Conservation (phyloP, 1,284 basidiomycete species). For the Marasmius tenuissimus region DNA sequence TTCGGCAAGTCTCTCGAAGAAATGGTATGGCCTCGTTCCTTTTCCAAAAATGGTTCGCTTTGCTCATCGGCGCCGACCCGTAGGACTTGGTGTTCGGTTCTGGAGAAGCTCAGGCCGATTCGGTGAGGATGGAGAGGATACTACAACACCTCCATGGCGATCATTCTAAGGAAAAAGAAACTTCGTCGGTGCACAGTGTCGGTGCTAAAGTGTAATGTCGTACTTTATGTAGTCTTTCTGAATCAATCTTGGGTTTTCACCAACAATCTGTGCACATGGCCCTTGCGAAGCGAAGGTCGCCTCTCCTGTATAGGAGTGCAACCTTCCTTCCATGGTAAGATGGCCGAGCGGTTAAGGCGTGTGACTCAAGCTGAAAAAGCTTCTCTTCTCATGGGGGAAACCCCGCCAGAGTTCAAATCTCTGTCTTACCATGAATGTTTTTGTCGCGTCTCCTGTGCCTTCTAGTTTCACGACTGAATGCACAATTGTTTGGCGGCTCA, state of each 20-base stretch:
- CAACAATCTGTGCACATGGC: background rate
- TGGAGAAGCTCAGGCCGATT: conserved; percentile 20
- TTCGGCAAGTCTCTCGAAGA: conserved; percentile 23
- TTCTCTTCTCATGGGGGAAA: background rate
- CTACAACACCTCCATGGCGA: conserved; percentile 8
- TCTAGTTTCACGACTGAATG: too few relatives aligned
- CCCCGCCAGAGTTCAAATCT: background rate
- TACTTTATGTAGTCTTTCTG: background rate
- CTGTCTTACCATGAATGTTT: background rate
- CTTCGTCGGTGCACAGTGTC: background rate
- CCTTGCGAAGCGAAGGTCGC: background rate
- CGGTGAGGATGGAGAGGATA: conserved; percentile 21
- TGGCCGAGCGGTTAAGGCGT: background rate
- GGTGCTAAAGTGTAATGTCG: background rate
- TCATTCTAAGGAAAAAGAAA: background rate
- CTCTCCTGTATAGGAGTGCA: background rate
- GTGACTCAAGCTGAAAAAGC: background rate
- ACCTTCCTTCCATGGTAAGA: background rate
- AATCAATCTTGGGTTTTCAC: background rate
- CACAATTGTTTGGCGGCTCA: too few relatives aligned
- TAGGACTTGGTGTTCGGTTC: conserved; percentile 24
- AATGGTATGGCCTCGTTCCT: conserved; percentile 15
- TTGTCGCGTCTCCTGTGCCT: too few relatives aligned
- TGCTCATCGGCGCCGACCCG: background rate
- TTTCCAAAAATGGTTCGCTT: background rate